Conservation (phyloP, 1,284 basidiomycete genomes). For the Tylopilus sp. region DNA sequence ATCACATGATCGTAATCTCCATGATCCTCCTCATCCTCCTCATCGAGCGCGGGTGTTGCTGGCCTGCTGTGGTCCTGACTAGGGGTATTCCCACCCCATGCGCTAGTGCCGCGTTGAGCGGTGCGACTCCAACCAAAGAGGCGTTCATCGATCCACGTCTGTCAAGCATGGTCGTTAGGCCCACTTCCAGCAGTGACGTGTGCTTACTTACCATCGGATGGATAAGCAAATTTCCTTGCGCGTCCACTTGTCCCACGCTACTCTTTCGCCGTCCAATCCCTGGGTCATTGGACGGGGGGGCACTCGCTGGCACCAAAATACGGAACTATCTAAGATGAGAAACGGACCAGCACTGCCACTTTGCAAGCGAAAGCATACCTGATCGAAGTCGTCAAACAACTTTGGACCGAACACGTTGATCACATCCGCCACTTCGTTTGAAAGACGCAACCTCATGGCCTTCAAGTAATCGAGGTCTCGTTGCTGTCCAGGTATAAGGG, state of each 20-base stretch:
- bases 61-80: slow-evolving; percentile 60
- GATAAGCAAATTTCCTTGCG: slow-evolving; percentile 71
- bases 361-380: slow-evolving; percentile 44
- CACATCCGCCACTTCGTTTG: slow-evolving; percentile 84
- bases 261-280: slow-evolving; percentile 75
- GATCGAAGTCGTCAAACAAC: slow-evolving; percentile 85
- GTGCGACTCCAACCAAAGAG: slow-evolving; percentile 89
- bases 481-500: slow-evolving; percentile 90
- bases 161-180: slow-evolving; percentile 1
- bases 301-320: slow-evolving; percentile 79
- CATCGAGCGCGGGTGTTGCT: slow-evolving; percentile 66
- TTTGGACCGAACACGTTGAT: slow-evolving; percentile 91
- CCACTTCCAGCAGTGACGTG: neutral
- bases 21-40: slow-evolving; percentile 71
- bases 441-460: slow-evolving; percentile 72
- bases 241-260: slow-evolving; percentile 70
- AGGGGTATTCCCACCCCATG: slow-evolving; percentile 60
- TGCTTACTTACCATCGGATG: slow-evolving; percentile 66
- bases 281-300: slow-evolving; percentile 67
- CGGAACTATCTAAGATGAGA: slow-evolving; percentile 51
- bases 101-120: slow-evolving; percentile 66
- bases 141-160: slow-evolving; percentile 90
- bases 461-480: slow-evolving; percentile 80
- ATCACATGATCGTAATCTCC: slow-evolving; percentile 81
- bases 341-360: neutral